These are phyloP conservation scores for Hippophae rhamnoides DNA, from an alignment of 306 rosid species.

Conservation along the genomic window DNA sequence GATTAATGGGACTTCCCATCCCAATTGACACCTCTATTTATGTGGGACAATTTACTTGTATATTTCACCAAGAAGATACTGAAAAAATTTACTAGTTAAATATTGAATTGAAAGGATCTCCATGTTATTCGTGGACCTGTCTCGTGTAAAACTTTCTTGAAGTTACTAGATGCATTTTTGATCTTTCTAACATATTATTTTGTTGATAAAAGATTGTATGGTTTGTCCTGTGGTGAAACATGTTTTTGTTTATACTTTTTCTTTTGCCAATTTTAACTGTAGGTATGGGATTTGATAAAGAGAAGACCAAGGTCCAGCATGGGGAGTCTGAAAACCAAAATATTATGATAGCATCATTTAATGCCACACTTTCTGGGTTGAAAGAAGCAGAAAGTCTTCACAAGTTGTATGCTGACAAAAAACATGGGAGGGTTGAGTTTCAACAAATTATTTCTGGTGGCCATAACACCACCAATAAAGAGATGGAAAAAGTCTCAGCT, in stretches of 20 bases:
- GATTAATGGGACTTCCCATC: too few species aligned
- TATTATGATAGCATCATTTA: constrained; percentile 20
- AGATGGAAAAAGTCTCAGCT: not conserved
- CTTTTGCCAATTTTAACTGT: constrained; percentile 6
- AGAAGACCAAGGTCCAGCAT: constrained; percentile 21
- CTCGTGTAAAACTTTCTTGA: too few species aligned
- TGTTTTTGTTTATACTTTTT: not conserved
- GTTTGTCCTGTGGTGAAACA: not conserved
- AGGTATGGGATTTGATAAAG: constrained; percentile 28
- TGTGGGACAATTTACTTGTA: too few species aligned
- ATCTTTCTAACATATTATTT: too few species aligned
- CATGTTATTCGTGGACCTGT: too few species aligned
- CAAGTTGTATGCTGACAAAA: constrained; percentile 17
- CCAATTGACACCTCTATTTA: too few species aligned
- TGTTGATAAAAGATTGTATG: too few species aligned
- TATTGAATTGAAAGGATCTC: too few species aligned
- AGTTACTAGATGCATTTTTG: too few species aligned
- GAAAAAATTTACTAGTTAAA: too few species aligned
- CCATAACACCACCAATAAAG: constrained; percentile 9
- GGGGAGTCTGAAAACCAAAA: constrained; percentile 29
- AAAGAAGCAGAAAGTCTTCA: constrained; percentile 32
- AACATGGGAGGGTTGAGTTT: constrained; percentile 24
- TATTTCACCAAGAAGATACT: too few species aligned
- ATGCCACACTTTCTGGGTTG: constrained; percentile 28
- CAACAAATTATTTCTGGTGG: constrained; percentile 5